Percentiles rank a stretch among this genome's conserved stretches.
phyloP scores from a whole-genome alignment of 2,329 filamentous ascomycete species.

The Thermothelomyces thermophilus region DNA sequence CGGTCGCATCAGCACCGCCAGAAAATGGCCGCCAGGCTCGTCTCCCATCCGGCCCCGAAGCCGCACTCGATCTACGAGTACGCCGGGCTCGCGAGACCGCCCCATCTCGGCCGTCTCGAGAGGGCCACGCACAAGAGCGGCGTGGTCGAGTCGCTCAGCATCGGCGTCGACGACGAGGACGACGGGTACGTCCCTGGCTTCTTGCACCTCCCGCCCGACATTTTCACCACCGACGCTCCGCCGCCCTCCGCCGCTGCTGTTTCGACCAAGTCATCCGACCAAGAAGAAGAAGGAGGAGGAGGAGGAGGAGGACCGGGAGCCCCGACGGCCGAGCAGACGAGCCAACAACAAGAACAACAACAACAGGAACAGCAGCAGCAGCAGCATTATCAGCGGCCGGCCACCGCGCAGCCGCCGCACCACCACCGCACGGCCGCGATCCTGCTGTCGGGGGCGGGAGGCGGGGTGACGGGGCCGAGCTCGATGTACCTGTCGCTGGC shows the following conservation, averaged over 20 bases:
- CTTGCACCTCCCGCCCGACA: constrained; percentile 30
- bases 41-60: constrained; percentile 2
- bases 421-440: constrained; percentile 24
- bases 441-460: constrained; percentile 20
- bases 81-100: constrained; percentile 10
- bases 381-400: constrained; percentile 29
- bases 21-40: constrained; percentile 12
- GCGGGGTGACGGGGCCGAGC: constrained; percentile 26
- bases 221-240: constrained; percentile 11
- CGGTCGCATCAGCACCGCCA: background rate
- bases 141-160: constrained; percentile 14
- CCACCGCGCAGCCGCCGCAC: constrained; percentile 4
- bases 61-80: constrained; percentile 17
- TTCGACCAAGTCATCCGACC: no score
- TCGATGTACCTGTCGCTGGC: constrained; percentile 35
- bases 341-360: no score
- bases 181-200: constrained; percentile 26
- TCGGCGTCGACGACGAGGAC: constrained; percentile 15
- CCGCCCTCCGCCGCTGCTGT: background rate
- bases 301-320: no score
- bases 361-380: no score
- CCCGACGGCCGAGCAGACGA: no score
- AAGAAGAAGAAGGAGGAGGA: no score
- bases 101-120: constrained; percentile 17
- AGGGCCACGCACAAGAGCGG: constrained; percentile 5